phyloP scores from a whole-genome alignment of 1,284 basidiomycete genomes.

The Microbotryum lychnidis-dioicae region DNA sequence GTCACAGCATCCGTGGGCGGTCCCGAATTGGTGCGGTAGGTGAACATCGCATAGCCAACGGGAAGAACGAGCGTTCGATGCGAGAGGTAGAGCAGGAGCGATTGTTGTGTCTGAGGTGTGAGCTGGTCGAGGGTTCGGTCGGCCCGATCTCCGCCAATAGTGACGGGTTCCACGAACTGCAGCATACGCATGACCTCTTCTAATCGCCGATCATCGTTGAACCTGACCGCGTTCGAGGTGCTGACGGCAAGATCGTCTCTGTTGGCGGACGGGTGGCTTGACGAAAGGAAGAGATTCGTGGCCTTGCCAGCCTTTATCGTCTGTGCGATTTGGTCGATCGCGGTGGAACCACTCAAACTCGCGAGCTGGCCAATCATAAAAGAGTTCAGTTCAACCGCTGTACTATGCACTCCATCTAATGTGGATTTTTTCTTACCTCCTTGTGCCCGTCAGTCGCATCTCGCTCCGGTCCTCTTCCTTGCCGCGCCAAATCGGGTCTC shows the following conservation, averaged over 20 bases:
- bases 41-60: slow-evolving; percentile 78
- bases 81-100: slow-evolving; percentile 64
- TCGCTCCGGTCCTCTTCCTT: slow-evolving; percentile 21
- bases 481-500: slow-evolving; percentile 59
- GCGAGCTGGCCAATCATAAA: not conserved
- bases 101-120: slow-evolving; percentile 50
- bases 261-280: not conserved
- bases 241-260: slow-evolving; percentile 31
- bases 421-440: no score
- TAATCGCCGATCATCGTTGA: slow-evolving; percentile 66
- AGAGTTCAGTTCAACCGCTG: not conserved
- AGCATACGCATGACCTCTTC: slow-evolving; percentile 82
- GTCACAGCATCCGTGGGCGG: slow-evolving; percentile 59
- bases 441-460: not conserved
- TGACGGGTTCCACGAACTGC: slow-evolving; percentile 61
- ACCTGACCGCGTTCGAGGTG: slow-evolving; percentile 49
- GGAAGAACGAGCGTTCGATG: slow-evolving; percentile 77
- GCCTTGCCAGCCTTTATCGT: slow-evolving; percentile 4
- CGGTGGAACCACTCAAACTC: not conserved
- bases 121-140: slow-evolving; percentile 46
- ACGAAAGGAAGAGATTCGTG: not conserved
- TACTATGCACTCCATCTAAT: no score
- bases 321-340: not conserved
- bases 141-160: slow-evolving; percentile 47
- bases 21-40: slow-evolving; percentile 55